Conservation (phyloP, 805 yeast genomes). For the Saccharomycopsis selenospora region DNA sequence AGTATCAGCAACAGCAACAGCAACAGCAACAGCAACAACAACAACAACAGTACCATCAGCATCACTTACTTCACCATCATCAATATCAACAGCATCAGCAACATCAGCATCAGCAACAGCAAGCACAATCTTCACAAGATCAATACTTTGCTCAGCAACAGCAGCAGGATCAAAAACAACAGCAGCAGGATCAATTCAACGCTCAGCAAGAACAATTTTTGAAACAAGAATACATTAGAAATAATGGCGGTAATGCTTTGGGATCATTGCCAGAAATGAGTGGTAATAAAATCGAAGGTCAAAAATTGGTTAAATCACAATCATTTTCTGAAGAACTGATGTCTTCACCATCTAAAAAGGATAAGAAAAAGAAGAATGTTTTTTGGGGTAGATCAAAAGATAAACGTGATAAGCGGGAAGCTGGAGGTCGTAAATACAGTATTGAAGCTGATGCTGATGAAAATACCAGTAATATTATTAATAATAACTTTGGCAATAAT, state of each 20-base stretch:
- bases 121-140: neutral
- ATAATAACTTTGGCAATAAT: neutral
- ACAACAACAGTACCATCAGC: conserved; percentile 6
- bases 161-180: conserved; percentile 16
- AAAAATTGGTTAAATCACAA: conserved; percentile 8
- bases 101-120: conserved; percentile 3
- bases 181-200: conserved; percentile 2
- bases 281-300: neutral
- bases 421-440: neutral
- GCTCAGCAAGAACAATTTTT: neutral
- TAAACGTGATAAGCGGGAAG: neutral
- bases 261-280: no score
- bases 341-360: neutral
- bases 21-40: conserved; percentile 6
- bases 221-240: neutral
- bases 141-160: conserved; percentile 4
- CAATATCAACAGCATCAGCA: conserved; percentile 8
- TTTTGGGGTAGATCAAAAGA: conserved; percentile 2
- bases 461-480: neutral
- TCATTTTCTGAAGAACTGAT: conserved; percentile 4
- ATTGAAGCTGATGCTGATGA: neutral
- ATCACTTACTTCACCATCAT: conserved; percentile 11
- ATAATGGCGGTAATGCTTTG: no score
- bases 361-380: conserved; percentile 7
- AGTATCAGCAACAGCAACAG: conserved; percentile 12